phyloP scores from a whole-genome alignment of 306 rosid genomes.

The Aeschynomene evenia region DNA sequence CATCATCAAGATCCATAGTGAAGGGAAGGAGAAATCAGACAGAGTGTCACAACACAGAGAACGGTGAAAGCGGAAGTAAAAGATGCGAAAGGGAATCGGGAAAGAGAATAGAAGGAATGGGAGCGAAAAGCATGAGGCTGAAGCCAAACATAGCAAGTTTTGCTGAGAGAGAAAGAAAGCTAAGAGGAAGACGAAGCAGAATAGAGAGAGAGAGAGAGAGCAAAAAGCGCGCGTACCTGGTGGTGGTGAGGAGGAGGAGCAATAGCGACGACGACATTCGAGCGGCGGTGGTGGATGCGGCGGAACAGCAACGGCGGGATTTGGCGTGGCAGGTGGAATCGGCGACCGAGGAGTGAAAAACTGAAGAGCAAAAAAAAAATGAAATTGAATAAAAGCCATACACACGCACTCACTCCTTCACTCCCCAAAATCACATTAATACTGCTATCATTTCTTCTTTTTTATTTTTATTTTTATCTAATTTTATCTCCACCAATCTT shows the following conservation, averaged over 20 bases:
- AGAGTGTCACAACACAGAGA: too few species aligned
- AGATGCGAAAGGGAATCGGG: too few species aligned
- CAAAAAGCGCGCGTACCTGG: background rate
- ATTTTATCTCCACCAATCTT: too few species aligned
- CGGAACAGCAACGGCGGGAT: background rate
- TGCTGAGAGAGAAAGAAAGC: background rate
- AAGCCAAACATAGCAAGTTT: background rate
- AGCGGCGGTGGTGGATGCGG: background rate
- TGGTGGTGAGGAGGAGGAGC: background rate
- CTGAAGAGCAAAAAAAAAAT: background rate
- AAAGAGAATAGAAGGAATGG: slow-evolving; percentile 30
- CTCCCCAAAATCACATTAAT: too few species aligned
- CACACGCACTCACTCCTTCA: too few species aligned
- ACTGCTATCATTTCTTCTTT: too few species aligned
- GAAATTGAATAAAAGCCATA: too few species aligned
- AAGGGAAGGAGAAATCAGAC: too few species aligned
- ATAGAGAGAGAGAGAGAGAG: background rate
- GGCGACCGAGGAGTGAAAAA: background rate
- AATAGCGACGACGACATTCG: slow-evolving; percentile 5
- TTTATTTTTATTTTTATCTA: too few species aligned
- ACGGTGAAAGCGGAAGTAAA: slow-evolving; percentile 33
- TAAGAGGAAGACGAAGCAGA: background rate
- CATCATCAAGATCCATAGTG: too few species aligned
- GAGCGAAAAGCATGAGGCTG: slow-evolving; percentile 22
- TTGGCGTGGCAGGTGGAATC: slow-evolving; percentile 25